Percentiles rank a stretch among this genome's conserved stretches.
phyloP scores from a whole-genome alignment of 202 grass and related monocot genomes.

The Hordeum pubiflorum region DNA sequence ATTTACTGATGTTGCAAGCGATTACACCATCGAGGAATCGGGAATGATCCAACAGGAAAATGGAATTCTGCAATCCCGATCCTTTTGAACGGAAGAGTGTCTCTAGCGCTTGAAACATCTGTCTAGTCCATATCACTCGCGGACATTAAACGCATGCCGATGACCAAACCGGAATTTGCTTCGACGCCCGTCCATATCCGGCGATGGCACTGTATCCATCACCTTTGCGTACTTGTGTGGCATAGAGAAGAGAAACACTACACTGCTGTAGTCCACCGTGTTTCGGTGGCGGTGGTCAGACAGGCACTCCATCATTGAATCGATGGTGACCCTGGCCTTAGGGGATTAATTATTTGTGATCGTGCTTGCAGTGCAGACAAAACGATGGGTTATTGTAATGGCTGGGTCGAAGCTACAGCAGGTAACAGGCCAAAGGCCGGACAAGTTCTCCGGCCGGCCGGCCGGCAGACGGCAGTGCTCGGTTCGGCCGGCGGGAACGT shows the following conservation, averaged over 20 bases:
- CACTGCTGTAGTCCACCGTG: not conserved
- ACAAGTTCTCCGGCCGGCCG: not conserved
- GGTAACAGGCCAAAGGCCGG: not conserved
- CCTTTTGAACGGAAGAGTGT: not conserved
- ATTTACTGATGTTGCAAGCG: not conserved
- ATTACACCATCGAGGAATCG: not conserved
- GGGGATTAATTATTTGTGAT: not conserved
- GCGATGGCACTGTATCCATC: not conserved
- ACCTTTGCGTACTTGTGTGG: not conserved
- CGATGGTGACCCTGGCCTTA: not conserved
- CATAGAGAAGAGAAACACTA: not conserved
- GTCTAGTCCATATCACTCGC: not conserved
- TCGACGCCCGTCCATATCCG: constrained; percentile 5
- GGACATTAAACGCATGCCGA: not conserved
- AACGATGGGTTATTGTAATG: not conserved
- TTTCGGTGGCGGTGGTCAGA: not conserved
- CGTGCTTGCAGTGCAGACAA: not conserved
- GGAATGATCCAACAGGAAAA: not conserved
- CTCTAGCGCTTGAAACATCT: not conserved
- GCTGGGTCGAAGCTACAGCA: not conserved
- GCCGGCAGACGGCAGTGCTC: not conserved
- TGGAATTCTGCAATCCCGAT: not conserved
- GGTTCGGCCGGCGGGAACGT: not conserved
- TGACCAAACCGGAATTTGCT: not conserved
- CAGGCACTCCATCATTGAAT: not conserved